A percentile compares a stretch with the other conserved stretches of the same genome.
These are phyloP conservation scores for Plasmodium inui DNA, from an alignment of 169 alveolate species.

Conservation along the genomic window DNA sequence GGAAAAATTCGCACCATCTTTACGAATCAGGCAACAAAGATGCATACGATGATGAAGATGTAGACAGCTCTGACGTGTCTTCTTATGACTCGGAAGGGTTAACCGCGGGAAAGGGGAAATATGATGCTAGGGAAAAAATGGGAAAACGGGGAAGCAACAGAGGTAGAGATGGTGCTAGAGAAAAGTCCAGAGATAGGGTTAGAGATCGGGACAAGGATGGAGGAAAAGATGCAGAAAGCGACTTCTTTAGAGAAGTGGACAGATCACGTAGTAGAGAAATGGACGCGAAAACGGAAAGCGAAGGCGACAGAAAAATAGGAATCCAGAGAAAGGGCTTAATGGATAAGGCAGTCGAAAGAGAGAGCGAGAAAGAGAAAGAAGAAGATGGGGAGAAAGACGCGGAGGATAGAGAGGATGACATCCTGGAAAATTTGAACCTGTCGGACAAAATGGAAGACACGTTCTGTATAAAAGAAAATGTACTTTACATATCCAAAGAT, in stretches of 20 bases:
- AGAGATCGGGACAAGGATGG: background rate
- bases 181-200: background rate
- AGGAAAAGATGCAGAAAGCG: background rate
- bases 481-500: conserved; percentile 48
- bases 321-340: background rate
- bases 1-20: conserved; percentile 6
- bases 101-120: background rate
- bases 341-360: background rate
- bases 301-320: background rate
- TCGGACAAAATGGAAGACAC: conserved; percentile 35
- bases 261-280: background rate
- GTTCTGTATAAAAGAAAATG: conserved; percentile 58
- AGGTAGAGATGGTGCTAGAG: background rate
- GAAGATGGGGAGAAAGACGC: background rate
- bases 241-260: background rate
- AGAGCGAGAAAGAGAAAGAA: background rate
- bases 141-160: background rate
- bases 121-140: background rate
- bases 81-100: conserved; percentile 6
- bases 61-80: background rate
- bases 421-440: background rate
- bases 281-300: background rate
- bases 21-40: background rate
- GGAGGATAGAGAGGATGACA: background rate
- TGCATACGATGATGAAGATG: background rate